Evolutionary conservation across 257 asterid species (phyloP).

Genomic region (Cynanchum wilfordii): DNA sequence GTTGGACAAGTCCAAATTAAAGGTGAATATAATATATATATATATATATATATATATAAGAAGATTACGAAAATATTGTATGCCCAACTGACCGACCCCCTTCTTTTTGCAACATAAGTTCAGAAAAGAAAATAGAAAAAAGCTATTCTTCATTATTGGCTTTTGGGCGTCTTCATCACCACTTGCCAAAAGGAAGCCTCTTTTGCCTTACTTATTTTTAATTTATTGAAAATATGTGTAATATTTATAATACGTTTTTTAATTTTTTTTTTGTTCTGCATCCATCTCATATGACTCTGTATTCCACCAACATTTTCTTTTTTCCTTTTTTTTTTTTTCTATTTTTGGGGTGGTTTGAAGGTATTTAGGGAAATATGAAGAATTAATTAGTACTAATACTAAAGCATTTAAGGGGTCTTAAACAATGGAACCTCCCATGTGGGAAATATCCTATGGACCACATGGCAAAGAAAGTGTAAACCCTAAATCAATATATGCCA

Average conservation of each 20-base stretch:
- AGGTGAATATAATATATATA: background rate
- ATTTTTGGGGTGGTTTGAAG: background rate
- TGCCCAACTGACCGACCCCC: background rate
- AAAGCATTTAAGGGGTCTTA: background rate
- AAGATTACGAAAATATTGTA: background rate
- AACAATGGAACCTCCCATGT: constrained; percentile 8
- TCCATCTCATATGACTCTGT: background rate
- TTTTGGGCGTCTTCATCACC: too few relatives aligned
- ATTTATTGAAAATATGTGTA: too few relatives aligned
- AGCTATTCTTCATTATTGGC: background rate
- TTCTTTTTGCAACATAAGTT: background rate
- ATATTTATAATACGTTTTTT: too few relatives aligned
- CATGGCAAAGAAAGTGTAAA: background rate
- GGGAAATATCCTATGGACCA: constrained; percentile 6
- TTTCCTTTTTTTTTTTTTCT: too few relatives aligned
- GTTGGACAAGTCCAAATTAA: background rate
- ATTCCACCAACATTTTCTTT: background rate
- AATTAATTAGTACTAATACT: background rate
- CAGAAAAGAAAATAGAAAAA: background rate
- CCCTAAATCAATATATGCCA: background rate
- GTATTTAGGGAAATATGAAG: background rate
- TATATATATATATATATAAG: background rate
- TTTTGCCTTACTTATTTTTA: background rate
- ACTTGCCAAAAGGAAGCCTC: background rate
- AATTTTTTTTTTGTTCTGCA: background rate